Evolutionary conservation across 192 early-diverging fungal species (phyloP), one percentile per base, ranked within the genome.

Genomic region (Paraglomus occultum): DNA sequence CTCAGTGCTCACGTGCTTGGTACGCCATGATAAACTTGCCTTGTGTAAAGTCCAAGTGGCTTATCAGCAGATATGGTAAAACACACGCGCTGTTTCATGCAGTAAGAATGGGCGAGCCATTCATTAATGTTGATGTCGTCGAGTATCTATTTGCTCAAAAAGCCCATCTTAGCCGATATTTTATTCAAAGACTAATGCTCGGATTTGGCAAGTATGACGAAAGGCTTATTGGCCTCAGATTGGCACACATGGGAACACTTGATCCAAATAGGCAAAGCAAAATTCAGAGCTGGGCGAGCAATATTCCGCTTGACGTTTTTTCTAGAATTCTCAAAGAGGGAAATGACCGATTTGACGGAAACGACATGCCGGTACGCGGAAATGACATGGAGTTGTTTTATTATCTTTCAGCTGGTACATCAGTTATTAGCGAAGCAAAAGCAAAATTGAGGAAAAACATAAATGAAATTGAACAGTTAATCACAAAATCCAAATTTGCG

Each of bases 311-410:
- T 1, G 8, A 43, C 0, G 50, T 53, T 18, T 67, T 64, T 23
- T 49, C 10, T 6, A 18, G 50, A 18, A 5, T 67, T 11, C 18
- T 67, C 8, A 10, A 23, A 4, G 64, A 67, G 6, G 50, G 50
- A 2, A n/a, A 51, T 39, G 9, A 0, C 1, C 49, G 14, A 15
- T 67, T 67, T 9, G 20, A 61, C 42, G 50, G 22, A 15, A 4
- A 23, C 11, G 47, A 64, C 15, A 44, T 47, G 11, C 17, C 63
- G 14, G 39, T 7, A 15, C 47, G 40, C 14, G 65, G 42, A 17
- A 54, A 54, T 54, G 65, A 67, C 53, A 67, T 67, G 65, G 51
- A 67, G 42, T 43, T 51, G 5, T 52, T 67, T 40, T 43, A 67
- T 31, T 53, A 53, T 10, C 22, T 67, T 8, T 20, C 51, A 1